phyloP scores from a whole-genome alignment of 768 basidiomycete genomes.

The Xerocomellus chrysenteron region DNA sequence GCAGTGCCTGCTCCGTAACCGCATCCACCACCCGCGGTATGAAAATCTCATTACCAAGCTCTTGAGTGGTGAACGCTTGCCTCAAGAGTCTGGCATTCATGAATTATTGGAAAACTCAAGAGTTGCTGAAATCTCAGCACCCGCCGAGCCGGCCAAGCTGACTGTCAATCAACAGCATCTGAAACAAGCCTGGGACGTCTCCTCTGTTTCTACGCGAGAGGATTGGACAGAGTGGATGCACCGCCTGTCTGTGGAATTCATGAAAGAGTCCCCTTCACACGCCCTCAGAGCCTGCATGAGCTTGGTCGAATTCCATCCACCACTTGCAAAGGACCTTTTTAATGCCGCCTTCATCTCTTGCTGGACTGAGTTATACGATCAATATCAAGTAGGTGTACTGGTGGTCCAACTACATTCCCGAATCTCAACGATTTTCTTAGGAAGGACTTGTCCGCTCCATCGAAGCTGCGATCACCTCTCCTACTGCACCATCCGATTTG shows the following conservation, averaged over 20 bases:
- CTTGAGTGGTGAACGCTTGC: conserved; percentile 87
- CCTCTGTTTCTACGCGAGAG: conserved; percentile 68
- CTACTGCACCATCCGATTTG: conserved; percentile 78
- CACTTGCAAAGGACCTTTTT: conserved; percentile 91
- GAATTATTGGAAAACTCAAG: conserved; percentile 69
- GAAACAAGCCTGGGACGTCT: conserved; percentile 94
- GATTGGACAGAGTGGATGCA: conserved; percentile 98
- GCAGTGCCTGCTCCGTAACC: conserved; percentile 74
- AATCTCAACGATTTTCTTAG: conserved; percentile 40
- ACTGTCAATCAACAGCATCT: conserved; percentile 96
- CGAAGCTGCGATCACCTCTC: conserved; percentile 78
- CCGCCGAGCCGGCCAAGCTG: conserved; percentile 84
- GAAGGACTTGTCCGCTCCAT: conserved; percentile 93
- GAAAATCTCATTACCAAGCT: conserved; percentile 87
- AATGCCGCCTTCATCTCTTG: conserved; percentile 98
- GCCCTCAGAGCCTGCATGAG: conserved; percentile 97
- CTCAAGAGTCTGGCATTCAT: conserved; percentile 75
- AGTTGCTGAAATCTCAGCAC: conserved; percentile 72
- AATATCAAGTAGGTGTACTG: conserved; percentile 72
- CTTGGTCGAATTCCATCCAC: conserved; percentile 86
- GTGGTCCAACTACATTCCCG: not conserved
- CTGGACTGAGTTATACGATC: conserved; percentile 93
- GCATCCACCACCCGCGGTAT: conserved; percentile 79
- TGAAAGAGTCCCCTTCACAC: conserved; percentile 97
- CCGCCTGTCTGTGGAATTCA: conserved; percentile 87